These are phyloP conservation scores for Patellifolia procumbens DNA, from an alignment of 179 eudicot species.

Conservation along the genomic window DNA sequence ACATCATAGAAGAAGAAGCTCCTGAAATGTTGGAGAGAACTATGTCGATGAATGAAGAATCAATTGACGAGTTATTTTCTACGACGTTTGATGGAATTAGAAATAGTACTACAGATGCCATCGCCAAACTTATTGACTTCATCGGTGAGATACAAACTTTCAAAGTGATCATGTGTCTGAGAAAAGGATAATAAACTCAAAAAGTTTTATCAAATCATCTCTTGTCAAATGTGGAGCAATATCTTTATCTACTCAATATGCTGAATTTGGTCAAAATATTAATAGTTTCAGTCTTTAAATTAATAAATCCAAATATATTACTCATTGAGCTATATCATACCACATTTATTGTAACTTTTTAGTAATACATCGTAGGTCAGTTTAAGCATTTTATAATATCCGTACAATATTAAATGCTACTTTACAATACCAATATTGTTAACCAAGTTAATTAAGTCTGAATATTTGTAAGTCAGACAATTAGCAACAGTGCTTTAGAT, in stretches of 20 bases:
- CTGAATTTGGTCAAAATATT: no score
- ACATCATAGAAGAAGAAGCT: slow-evolving; percentile 45
- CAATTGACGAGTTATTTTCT: slow-evolving; percentile 80
- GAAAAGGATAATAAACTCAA: neutral
- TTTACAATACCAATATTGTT: neutral
- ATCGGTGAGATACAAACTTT: slow-evolving; percentile 48
- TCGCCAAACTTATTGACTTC: slow-evolving; percentile 55
- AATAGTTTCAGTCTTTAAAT: no score
- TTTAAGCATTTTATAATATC: neutral
- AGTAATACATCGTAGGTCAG: neutral
- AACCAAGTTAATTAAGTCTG: neutral
- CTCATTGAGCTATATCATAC: no score
- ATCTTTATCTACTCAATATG: neutral
- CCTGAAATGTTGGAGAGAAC: slow-evolving; percentile 46
- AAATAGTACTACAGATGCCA: slow-evolving; percentile 57
- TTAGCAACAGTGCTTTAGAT: neutral
- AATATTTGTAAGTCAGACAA: neutral
- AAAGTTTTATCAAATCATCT: neutral
- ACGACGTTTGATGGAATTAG: slow-evolving; percentile 76
- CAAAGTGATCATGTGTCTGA: neutral
- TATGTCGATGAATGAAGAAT: slow-evolving; percentile 47
- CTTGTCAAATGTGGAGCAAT: neutral
- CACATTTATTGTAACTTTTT: no score
- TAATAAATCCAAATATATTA: no score
- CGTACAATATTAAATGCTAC: neutral